A percentile compares a stretch with the other conserved stretches of the same genome.
These are phyloP conservation scores for Amaranthus hypochondriacus DNA, from an alignment of 148 eudicot species.

Conservation along the genomic window DNA sequence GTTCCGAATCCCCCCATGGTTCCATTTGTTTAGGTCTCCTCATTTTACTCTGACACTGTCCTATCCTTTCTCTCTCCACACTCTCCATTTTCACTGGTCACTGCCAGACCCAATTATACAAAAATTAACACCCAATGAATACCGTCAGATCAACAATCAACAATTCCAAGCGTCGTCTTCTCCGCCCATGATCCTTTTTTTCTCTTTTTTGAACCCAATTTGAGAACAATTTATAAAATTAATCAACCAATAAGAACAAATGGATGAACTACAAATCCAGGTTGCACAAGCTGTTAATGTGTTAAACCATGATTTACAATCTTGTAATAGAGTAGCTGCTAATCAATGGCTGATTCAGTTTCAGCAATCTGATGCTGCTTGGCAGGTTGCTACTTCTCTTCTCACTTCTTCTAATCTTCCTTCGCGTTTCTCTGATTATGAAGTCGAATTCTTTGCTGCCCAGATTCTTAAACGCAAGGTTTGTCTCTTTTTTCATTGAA, in stretches of 20 bases:
- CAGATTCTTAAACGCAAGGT: slow-evolving; percentile 98
- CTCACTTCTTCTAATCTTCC: slow-evolving; percentile 42
- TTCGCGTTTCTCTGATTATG: slow-evolving; percentile 41
- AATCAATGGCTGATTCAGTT: slow-evolving; percentile 96
- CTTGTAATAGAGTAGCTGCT: slow-evolving; percentile 83
- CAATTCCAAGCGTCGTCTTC: slow-evolving; percentile 38
- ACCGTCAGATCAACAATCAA: slow-evolving; percentile 24
- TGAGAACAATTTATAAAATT: background rate
- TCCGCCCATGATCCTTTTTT: slow-evolving; percentile 23
- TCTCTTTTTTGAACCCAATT: background rate
- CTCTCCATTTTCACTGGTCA: slow-evolving; percentile 2
- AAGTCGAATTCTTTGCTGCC: slow-evolving; percentile 91
- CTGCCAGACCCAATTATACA: background rate
- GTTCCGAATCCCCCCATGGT: background rate
- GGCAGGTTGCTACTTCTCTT: slow-evolving; percentile 77
- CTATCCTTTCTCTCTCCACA: background rate
- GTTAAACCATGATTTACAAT: slow-evolving; percentile 74
- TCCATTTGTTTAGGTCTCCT: background rate
- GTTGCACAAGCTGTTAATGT: slow-evolving; percentile 86
- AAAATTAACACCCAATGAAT: slow-evolving; percentile 20
- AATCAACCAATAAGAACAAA: background rate
- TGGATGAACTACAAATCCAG: slow-evolving; percentile 60
- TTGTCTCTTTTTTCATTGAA: background rate
- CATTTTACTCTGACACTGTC: background rate
- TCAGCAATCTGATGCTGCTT: slow-evolving; percentile 77